Percentiles rank a stretch among this genome's conserved stretches.
Conservation (phyloP, 2,329 filamentous ascomycete genomes). For the Pseudodiploospora longispora region DNA sequence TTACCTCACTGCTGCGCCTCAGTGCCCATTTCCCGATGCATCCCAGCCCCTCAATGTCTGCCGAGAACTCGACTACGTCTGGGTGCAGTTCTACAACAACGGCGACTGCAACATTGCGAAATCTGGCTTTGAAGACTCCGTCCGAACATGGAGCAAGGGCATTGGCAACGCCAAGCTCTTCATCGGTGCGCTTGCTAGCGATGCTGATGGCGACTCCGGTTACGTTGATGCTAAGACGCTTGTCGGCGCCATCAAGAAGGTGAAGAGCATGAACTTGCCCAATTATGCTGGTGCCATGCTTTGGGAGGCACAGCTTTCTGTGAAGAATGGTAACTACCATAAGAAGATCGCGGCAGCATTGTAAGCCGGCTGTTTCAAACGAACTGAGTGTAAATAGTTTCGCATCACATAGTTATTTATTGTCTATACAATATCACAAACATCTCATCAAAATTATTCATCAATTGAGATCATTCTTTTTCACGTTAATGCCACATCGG, state of each 20-base stretch:
- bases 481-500: too few species aligned
- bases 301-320: slow-evolving; percentile 54
- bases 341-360: slow-evolving; percentile 3
- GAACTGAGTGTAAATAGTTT: too few species aligned
- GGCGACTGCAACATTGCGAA: slow-evolving; percentile 46
- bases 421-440: too few species aligned
- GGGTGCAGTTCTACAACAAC: slow-evolving; percentile 61
- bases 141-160: slow-evolving; percentile 56
- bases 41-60: slow-evolving; percentile 25
- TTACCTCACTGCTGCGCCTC: slow-evolving; percentile 10
- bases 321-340: slow-evolving; percentile 40
- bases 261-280: slow-evolving; percentile 41
- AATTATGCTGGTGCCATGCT: slow-evolving; percentile 61
- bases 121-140: slow-evolving; percentile 48
- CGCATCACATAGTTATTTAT: too few species aligned
- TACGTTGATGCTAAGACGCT: slow-evolving; percentile 41
- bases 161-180: slow-evolving; percentile 53
- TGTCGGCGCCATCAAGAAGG: slow-evolving; percentile 33
- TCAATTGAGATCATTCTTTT: too few species aligned
- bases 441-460: too few species aligned
- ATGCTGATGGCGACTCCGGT: slow-evolving; percentile 41
- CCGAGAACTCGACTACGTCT: slow-evolving; percentile 39
- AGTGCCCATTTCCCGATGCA: slow-evolving; percentile 54
- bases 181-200: slow-evolving; percentile 48
- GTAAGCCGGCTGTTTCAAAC: too few species aligned